phyloP scores from a whole-genome alignment of 2,329 filamentous ascomycete species.

The Stachybotrys elegans region DNA sequence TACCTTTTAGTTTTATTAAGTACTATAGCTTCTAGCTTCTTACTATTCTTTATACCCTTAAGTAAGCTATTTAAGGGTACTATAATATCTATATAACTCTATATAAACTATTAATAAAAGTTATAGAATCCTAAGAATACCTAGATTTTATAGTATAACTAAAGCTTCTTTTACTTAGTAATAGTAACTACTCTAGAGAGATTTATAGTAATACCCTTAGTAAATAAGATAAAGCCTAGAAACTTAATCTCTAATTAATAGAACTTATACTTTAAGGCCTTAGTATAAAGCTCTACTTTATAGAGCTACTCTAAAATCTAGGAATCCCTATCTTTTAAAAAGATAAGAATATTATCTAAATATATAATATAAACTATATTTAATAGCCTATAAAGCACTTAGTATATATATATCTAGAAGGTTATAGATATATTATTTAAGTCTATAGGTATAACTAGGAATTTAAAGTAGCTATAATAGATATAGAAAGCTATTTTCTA shows the following conservation, averaged over 20 bases:
- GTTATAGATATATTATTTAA: too few relatives aligned
- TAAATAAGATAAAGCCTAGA: too few relatives aligned
- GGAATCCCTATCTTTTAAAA: too few relatives aligned
- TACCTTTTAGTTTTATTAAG: background rate
- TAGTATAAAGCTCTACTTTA: background rate
- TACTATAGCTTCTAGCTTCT: constrained; percentile 1
- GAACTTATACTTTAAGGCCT: background rate
- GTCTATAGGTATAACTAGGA: background rate
- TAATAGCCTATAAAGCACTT: too few relatives aligned
- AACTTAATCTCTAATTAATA: background rate
- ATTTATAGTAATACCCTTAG: too few relatives aligned
- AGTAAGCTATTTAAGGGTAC: background rate
- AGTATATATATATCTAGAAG: too few relatives aligned
- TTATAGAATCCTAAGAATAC: too few relatives aligned
- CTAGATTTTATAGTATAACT: background rate
- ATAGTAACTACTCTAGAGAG: background rate
- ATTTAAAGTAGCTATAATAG: too few relatives aligned
- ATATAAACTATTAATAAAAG: too few relatives aligned
- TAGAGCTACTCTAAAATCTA: background rate
- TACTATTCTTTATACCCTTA: background rate
- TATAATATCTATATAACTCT: background rate
- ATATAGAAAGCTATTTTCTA: background rate
- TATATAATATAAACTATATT: background rate
- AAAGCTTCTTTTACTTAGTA: background rate
- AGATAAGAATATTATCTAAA: background rate